A percentile compares a stretch with the other conserved stretches of the same genome.
phyloP scores from a whole-genome alignment of 1,284 basidiomycete species.

The Hymenochaete sp. region DNA sequence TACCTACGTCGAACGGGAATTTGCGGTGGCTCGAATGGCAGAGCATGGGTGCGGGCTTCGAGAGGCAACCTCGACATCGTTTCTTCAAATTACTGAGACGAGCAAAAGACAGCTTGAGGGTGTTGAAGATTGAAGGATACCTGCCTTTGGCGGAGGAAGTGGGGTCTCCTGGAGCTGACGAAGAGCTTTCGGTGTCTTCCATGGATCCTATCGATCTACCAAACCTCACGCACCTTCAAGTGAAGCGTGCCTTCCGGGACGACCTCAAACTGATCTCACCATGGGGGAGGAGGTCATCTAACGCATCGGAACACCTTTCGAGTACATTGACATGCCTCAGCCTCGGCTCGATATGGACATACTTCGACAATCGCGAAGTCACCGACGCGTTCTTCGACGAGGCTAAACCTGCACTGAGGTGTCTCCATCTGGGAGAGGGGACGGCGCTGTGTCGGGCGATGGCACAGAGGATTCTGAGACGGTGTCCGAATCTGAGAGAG shows the following conservation, averaged over 20 bases:
- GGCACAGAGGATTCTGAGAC: background rate
- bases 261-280: slow-evolving; percentile 3
- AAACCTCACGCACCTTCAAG: slow-evolving; percentile 1
- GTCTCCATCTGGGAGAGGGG: slow-evolving; percentile 6
- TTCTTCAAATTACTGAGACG: background rate
- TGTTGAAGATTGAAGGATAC: slow-evolving; percentile 3
- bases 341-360: slow-evolving; percentile 2
- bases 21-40: slow-evolving; percentile 3
- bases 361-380: slow-evolving; percentile 7
- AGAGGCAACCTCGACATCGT: background rate
- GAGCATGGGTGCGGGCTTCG: slow-evolving; percentile 1
- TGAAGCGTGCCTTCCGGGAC: slow-evolving; percentile 1
- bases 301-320: too few species aligned
- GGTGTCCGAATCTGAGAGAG: background rate
- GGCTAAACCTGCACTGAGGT: slow-evolving; percentile 4
- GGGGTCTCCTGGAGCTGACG: background rate
- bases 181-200: too few species aligned
- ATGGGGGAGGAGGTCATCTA: too few species aligned
- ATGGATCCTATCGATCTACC: background rate
- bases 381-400: slow-evolving; percentile 5
- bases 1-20: background rate
- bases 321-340: background rate
- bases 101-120: background rate
- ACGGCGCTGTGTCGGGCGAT: background rate
- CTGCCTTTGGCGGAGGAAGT: slow-evolving; percentile 2